These are phyloP conservation scores for Fraxinus americana DNA, from an alignment of 257 asterid species.

Conservation along the genomic window DNA sequence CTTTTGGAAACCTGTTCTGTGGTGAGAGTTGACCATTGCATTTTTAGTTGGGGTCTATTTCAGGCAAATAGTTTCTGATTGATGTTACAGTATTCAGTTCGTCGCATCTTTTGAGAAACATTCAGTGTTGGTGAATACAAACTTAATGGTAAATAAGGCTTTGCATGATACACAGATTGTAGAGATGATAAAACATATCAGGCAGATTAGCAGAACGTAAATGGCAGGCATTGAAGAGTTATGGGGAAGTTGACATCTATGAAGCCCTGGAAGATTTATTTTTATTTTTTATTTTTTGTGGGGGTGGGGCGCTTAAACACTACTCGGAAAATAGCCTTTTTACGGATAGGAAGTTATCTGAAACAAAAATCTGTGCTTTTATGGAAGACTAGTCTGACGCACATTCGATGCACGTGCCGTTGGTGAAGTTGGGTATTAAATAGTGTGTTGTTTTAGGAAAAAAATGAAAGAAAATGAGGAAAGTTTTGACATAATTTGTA, in stretches of 20 bases:
- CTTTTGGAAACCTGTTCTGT: not conserved
- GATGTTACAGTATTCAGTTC: not conserved
- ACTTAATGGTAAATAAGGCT: not conserved
- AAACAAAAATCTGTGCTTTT: not conserved
- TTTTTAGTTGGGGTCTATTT: not conserved
- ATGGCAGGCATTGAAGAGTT: not conserved
- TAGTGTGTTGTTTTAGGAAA: too few relatives aligned
- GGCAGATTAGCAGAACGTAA: not conserved
- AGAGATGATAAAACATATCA: not conserved
- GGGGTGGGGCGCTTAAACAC: not conserved
- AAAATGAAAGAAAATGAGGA: too few relatives aligned
- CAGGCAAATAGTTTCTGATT: not conserved
- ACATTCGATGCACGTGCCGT: too few relatives aligned
- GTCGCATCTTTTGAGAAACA: not conserved
- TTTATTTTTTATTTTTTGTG: not conserved
- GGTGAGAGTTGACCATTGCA: not conserved
- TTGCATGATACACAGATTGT: not conserved
- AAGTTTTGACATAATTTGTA: too few relatives aligned
- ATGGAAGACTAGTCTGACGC: not conserved
- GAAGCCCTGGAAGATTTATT: not conserved
- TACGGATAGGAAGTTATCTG: not conserved
- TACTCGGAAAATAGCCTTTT: not conserved
- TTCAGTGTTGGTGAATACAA: not conserved
- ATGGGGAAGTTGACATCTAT: not conserved
- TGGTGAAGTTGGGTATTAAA: too few relatives aligned